Percentiles rank a stretch among this genome's conserved stretches.
Conservation (phyloP, 805 yeast genomes). For the Clavispora vitiphila region DNA sequence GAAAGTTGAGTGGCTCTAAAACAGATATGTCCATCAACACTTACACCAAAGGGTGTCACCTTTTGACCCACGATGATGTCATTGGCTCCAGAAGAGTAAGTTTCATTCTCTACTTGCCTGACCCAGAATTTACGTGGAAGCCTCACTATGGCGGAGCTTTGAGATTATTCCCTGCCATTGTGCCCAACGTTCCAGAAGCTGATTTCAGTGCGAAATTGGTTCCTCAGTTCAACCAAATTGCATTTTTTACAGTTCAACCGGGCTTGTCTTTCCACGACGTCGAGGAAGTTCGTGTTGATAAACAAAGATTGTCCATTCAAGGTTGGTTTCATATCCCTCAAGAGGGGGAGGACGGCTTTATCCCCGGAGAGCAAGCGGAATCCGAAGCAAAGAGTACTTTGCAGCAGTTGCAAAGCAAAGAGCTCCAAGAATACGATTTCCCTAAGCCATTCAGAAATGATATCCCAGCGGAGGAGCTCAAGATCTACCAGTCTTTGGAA, state of each 20-base stretch:
- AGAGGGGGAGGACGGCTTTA: constrained; percentile 79
- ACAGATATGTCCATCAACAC: constrained; percentile 92
- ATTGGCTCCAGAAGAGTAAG: constrained; percentile 93
- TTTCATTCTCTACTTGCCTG: constrained; percentile 88
- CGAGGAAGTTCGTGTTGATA: constrained; percentile 90
- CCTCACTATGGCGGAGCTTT: constrained; percentile 91
- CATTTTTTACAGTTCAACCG: constrained; percentile 93
- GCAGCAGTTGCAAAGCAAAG: constrained; percentile 72
- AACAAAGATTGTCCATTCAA: constrained; percentile 85
- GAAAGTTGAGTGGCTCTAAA: constrained; percentile 82
- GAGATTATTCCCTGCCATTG: constrained; percentile 78
- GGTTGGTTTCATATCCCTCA: constrained; percentile 99
- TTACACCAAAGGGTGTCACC: constrained; percentile 88
- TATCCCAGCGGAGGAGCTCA: constrained; percentile 35
- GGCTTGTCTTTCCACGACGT: constrained; percentile 97
- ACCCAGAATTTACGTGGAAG: constrained; percentile 86
- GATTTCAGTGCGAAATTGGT: constrained; percentile 67
- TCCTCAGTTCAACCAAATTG: constrained; percentile 94
- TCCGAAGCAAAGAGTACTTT: constrained; percentile 72
- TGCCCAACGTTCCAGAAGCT: constrained; percentile 83
- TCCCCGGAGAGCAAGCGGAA: constrained; percentile 75
- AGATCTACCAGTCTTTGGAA: constrained; percentile 19
- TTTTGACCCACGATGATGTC: constrained; percentile 94
- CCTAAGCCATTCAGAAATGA: constrained; percentile 59
- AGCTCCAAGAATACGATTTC: constrained; percentile 72